Evolutionary conservation across 257 asterid species (phyloP).

Genomic region (Solanum chilense): DNA sequence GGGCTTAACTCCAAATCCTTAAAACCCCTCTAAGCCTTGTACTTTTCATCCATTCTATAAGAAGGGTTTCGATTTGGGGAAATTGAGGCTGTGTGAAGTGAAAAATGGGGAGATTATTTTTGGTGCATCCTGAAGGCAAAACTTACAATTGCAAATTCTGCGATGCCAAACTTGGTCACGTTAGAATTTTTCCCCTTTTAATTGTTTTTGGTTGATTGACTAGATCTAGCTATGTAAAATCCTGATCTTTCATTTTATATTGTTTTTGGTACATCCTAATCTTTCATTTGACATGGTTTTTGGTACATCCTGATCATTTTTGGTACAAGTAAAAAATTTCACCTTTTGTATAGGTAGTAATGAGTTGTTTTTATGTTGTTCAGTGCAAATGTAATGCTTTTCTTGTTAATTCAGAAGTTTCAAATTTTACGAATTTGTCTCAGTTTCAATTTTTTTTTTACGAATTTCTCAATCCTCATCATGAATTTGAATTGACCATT

Average conservation of each 20-base stretch:
- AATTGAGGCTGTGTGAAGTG: no score
- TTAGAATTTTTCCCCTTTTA: not conserved
- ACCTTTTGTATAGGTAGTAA: not conserved
- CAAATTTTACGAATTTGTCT: no score
- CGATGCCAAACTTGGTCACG: constrained; percentile 51
- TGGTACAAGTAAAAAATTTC: not conserved
- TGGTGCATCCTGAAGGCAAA: constrained; percentile 55
- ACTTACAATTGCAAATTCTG: constrained; percentile 72
- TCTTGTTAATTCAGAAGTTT: not conserved
- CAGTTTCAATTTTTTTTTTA: no score
- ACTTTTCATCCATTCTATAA: no score
- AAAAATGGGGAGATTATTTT: no score
- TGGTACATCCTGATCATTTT: no score
- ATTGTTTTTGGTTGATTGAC: not conserved
- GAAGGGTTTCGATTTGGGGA: no score
- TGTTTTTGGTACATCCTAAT: no score
- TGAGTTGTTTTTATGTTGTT: not conserved
- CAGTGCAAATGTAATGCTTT: not conserved
- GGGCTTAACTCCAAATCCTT: no score
- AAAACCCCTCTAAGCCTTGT: no score
- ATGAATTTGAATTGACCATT: not conserved
- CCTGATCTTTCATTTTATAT: no score
- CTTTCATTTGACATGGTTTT: not conserved
- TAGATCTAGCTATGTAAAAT: not conserved
- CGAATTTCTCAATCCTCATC: not conserved